phyloP scores from a whole-genome alignment of 805 yeast species.

The Lipomyces lipofer region DNA sequence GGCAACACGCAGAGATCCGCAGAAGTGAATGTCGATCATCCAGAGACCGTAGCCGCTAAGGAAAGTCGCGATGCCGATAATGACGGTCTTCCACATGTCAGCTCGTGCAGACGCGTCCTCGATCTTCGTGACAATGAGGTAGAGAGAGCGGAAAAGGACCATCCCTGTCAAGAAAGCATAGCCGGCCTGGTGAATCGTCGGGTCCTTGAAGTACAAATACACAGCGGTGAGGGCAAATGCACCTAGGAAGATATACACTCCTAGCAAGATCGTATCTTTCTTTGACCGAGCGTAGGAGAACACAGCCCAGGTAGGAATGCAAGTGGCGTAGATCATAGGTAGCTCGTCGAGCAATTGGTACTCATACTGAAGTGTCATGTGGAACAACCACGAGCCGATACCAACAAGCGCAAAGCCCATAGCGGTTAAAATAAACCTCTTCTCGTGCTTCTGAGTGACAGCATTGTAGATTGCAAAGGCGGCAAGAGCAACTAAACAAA shows the following conservation, averaged over 20 bases:
- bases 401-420: slow-evolving; percentile 88
- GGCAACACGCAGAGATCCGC: slow-evolving; percentile 55
- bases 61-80: slow-evolving; percentile 62
- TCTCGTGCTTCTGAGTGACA: slow-evolving; percentile 59
- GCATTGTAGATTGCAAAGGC: slow-evolving; percentile 64
- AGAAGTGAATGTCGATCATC: slow-evolving; percentile 85
- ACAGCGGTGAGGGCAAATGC: slow-evolving; percentile 66
- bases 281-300: slow-evolving; percentile 57
- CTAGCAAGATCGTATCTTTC: slow-evolving; percentile 48
- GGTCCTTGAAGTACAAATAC: slow-evolving; percentile 73
- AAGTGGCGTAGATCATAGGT: slow-evolving; percentile 98
- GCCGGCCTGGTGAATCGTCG: slow-evolving; percentile 84
- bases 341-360: slow-evolving; percentile 91
- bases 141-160: slow-evolving; percentile 62
- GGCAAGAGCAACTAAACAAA: slow-evolving; percentile 58
- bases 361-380: slow-evolving; percentile 89
- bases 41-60: slow-evolving; percentile 76
- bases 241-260: slow-evolving; percentile 49
- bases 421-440: slow-evolving; percentile 67
- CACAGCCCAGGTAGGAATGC: slow-evolving; percentile 87
- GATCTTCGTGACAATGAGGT: slow-evolving; percentile 55
- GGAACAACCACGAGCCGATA: slow-evolving; percentile 91
- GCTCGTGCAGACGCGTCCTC: slow-evolving; percentile 48
- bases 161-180: slow-evolving; percentile 77
- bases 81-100: slow-evolving; percentile 58